Percentiles rank a stretch among this genome's conserved stretches.
These are phyloP conservation scores for Penicillium sp. DNA, from an alignment of 2,329 filamentous ascomycete genomes.

Conservation along the genomic window DNA sequence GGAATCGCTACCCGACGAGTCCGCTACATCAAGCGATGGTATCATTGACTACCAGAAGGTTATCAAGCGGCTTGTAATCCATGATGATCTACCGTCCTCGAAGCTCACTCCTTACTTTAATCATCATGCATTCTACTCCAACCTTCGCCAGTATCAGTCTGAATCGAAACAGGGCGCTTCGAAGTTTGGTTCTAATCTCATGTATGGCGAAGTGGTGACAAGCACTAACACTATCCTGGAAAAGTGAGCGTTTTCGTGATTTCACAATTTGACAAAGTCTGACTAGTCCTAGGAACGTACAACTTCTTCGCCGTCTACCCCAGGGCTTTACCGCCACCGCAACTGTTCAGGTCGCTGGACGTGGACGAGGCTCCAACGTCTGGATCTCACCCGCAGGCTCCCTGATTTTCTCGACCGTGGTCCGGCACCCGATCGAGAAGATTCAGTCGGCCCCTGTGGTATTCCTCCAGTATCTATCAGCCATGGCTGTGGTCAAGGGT, in stretches of 20 bases:
- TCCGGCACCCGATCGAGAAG: conserved; percentile 74
- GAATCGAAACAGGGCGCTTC: conserved; percentile 52
- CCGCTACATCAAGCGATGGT: conserved; percentile 41
- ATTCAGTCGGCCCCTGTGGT: conserved; percentile 71
- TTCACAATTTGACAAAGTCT: background rate
- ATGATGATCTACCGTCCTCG: conserved; percentile 64
- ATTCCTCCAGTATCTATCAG: conserved; percentile 89
- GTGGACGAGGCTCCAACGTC: conserved; percentile 84
- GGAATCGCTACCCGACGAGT: conserved; percentile 47
- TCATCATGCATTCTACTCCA: conserved; percentile 70
- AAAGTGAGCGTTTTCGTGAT: conserved; percentile 53
- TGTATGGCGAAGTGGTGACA: conserved; percentile 89
- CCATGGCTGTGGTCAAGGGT: conserved; percentile 78
- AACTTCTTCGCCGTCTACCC: conserved; percentile 68
- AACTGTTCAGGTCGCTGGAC: conserved; percentile 79
- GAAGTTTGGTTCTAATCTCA: conserved; percentile 68
- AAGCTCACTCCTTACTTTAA: conserved; percentile 82
- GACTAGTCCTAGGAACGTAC: conserved; percentile 59
- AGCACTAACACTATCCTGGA: conserved; percentile 92
- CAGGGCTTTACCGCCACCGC: conserved; percentile 84
- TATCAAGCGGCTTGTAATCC: conserved; percentile 67
- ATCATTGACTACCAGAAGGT: conserved; percentile 70
- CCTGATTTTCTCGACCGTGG: conserved; percentile 80
- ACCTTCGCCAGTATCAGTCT: conserved; percentile 62
- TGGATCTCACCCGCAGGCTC: conserved; percentile 88